Conservation (phyloP, 2,329 filamentous ascomycete species). For the Orbilia brochopaga region DNA sequence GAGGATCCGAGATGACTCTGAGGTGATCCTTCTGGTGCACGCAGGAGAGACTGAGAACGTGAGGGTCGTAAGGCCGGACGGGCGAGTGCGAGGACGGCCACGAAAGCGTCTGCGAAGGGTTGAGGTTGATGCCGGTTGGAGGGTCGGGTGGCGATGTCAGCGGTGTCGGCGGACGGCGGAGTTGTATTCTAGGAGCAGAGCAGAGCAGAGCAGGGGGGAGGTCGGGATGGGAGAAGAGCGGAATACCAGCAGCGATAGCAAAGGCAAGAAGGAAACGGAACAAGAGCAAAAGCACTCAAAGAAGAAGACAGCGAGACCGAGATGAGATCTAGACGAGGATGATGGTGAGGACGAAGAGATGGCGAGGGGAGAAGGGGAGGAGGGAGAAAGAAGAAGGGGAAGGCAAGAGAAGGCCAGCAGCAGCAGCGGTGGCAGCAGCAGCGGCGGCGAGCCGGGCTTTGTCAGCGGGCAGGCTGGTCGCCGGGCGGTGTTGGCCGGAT, state of each 20-base stretch:
- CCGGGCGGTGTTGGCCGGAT: slow-evolving; percentile 4
- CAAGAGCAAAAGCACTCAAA: neutral
- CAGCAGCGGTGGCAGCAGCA: slow-evolving; percentile 10
- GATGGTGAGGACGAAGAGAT: slow-evolving; percentile 6
- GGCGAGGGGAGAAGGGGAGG: neutral
- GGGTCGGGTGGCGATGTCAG: no score
- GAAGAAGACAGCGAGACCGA: neutral
- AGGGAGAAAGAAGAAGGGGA: slow-evolving; percentile 15
- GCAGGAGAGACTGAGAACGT: neutral
- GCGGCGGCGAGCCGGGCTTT: slow-evolving; percentile 7
- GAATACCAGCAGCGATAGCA: no score
- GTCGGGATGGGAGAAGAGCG: no score
- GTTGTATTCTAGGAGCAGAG: no score
- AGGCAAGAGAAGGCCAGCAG: slow-evolving; percentile 13
- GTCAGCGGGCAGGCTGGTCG: slow-evolving; percentile 1
- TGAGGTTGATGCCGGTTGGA: no score
- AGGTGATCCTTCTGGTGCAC: neutral
- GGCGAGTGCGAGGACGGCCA: no score
- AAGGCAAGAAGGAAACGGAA: no score
- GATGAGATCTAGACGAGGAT: neutral
- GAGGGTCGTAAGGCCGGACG: neutral
- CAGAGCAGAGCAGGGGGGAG: no score
- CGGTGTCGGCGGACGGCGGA: no score
- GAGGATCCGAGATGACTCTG: neutral
- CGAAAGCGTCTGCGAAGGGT: no score